These are phyloP conservation scores for Silene coronaria DNA, from an alignment of 179 eudicot species.

Conservation along the genomic window DNA sequence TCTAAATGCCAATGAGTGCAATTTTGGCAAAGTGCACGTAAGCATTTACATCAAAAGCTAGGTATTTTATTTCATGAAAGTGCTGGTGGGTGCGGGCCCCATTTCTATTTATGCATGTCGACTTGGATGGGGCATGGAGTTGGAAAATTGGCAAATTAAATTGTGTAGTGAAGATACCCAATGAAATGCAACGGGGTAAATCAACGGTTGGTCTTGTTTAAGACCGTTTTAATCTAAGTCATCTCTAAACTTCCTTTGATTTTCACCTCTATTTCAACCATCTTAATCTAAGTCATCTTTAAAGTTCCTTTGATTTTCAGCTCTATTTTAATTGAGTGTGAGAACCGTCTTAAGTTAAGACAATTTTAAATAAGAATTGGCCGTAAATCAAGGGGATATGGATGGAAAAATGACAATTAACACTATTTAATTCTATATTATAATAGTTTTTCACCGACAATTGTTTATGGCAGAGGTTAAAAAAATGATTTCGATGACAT, in stretches of 20 bases:
- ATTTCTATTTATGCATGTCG: conserved; percentile 17
- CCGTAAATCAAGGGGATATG: conserved; percentile 1
- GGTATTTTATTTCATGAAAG: neutral
- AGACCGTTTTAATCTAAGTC: too few relatives aligned
- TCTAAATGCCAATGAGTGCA: conserved; percentile 19
- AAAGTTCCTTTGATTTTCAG: too few relatives aligned
- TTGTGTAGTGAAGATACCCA: conserved; percentile 9
- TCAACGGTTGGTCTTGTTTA: neutral
- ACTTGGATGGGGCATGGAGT: conserved; percentile 22
- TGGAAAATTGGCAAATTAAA: conserved; percentile 9
- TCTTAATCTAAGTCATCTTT: too few relatives aligned
- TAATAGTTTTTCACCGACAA: too few relatives aligned
- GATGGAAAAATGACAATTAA: conserved; percentile 13
- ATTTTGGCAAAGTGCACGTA: conserved; percentile 18
- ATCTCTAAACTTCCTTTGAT: too few relatives aligned
- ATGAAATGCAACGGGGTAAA: neutral
- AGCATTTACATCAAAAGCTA: conserved; percentile 18
- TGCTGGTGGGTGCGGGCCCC: conserved; percentile 26
- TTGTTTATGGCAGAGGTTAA: neutral
- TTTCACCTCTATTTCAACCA: too few relatives aligned
- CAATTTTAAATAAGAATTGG: too few relatives aligned
- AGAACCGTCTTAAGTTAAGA: too few relatives aligned
- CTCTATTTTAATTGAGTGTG: too few relatives aligned
- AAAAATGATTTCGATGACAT: neutral
- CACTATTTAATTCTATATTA: too few relatives aligned